These are phyloP conservation scores for Achaetomiella virescens DNA, from an alignment of 495 filamentous ascomycete species.

Conservation along the genomic window DNA sequence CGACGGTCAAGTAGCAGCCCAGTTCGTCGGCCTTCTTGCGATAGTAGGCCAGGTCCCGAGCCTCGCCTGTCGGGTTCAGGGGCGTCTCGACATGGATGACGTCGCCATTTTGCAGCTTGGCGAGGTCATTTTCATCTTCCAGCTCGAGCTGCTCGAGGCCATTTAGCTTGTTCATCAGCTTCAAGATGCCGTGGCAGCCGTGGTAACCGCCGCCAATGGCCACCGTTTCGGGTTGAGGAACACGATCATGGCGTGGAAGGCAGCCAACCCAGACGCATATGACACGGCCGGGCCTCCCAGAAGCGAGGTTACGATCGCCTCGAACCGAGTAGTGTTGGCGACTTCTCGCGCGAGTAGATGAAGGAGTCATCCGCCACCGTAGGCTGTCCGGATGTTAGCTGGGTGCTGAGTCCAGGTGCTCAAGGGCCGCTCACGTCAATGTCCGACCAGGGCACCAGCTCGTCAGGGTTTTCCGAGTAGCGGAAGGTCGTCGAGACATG, in stretches of 20 bases:
- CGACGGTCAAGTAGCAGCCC: conserved; percentile 75
- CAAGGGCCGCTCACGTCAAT: conserved; percentile 33
- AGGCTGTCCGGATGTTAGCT: conserved; percentile 26
- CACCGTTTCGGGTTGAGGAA: conserved; percentile 72
- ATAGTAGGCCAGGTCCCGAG: conserved; percentile 60
- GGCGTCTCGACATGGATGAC: conserved; percentile 90
- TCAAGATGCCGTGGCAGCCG: conserved; percentile 81
- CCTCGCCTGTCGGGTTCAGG: conserved; percentile 79
- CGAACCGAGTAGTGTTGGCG: conserved; percentile 74
- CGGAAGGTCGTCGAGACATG: conserved; percentile 87
- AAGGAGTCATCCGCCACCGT: conserved; percentile 40
- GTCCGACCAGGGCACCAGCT: conserved; percentile 46
- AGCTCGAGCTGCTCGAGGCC: conserved; percentile 61
- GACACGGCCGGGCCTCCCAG: conserved; percentile 62
- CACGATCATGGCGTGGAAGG: conserved; percentile 76
- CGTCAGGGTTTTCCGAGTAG: conserved; percentile 62
- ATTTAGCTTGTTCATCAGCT: conserved; percentile 61
- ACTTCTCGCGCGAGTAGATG: conserved; percentile 73
- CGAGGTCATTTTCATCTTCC: conserved; percentile 38
- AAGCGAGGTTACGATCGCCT: conserved; percentile 67
- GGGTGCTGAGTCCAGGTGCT: background rate
- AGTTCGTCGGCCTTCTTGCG: conserved; percentile 63
- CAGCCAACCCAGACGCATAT: conserved; percentile 80
- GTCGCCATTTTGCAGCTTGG: conserved; percentile 61
- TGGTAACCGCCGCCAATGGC: conserved; percentile 83